Base-by-base conservation (phyloP, 805 yeast species). In the Starmerella etchellsii region DNA sequence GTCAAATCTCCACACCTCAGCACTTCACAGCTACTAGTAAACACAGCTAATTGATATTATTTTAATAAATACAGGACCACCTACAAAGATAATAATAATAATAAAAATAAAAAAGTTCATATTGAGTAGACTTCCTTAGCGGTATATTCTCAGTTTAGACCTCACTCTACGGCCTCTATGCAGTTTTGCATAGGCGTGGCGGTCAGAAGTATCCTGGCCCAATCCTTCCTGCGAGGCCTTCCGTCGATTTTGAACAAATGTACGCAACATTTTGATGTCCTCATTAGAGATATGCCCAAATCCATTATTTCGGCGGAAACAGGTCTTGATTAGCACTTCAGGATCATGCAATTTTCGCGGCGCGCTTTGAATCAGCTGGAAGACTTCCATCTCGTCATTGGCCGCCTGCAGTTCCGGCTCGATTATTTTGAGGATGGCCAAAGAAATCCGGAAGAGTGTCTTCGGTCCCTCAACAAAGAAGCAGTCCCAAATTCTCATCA, bases 401-500 rank as follows among this genome's bases (percentile, higher is more conserved):
- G 65, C 54, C 18, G 54, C 58, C 16, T 57, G 51, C 42, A 87
- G 68, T 36, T 72, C 72, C 1, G 82, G 79, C 53, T 81, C 87
- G 39, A 85, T 68, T 47, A 78, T 59, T 54, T 81, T 81, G 57
- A 87, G 72, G 13, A 91, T 71, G 1, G 95, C 79, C 40, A 88
- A 62, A 1, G 94, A 78, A 2, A 82, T 71, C 43, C 94, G 74
- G 63, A 85, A 91, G 15, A 91, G 65, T 10, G 91, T 73, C 54
- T 82, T 82, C 1, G 94, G 78, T 23, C 84, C 95, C 57, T 88
- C 97, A 55, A 81, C 84, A 67, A 93, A 87, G 37, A 88, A 62
- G 47, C 93, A 82, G 60, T 91, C 98, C 97, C 98, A 88, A 0
- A 91, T 78, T 41, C 97, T 65, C 33, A 91, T 64, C 8, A 84